A percentile compares a stretch with the other conserved stretches of the same genome.
Conservation (phyloP, 305 asterid species). For the Fraxinus sp. region DNA sequence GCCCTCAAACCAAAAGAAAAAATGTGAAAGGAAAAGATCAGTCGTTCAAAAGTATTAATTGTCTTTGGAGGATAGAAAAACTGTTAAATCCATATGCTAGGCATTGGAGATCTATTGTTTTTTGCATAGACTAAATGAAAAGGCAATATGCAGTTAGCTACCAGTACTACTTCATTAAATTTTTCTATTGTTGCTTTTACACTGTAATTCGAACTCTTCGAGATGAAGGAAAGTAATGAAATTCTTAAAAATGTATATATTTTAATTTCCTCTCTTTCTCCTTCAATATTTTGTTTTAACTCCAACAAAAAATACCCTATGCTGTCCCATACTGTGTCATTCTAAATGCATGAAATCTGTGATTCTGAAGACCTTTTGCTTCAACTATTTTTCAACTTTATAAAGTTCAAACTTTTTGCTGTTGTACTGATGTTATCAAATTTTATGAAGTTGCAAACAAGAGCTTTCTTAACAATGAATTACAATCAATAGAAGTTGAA, state of each 20-base stretch:
- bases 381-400: neutral
- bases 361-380: neutral
- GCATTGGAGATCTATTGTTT: neutral
- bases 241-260: neutral
- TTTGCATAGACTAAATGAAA: neutral
- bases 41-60: neutral
- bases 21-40: neutral
- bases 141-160: neutral
- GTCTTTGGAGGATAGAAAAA: neutral
- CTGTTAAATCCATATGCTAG: neutral
- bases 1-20: neutral
- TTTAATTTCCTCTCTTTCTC: neutral
- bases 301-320: neutral
- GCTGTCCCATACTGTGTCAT: neutral
- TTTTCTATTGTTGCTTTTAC: neutral
- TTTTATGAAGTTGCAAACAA: neutral
- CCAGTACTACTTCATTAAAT: neutral
- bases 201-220: neutral
- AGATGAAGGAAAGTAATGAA: neutral
- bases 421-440: neutral
- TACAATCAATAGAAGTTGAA: conserved; percentile 17
- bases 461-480: conserved; percentile 7
- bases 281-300: neutral
- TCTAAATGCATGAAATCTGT: neutral
- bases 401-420: neutral